Percentiles rank a stretch among this genome's conserved stretches.
Conservation (phyloP, 495 filamentous ascomycete species). For the Penicillium tannophilum region DNA sequence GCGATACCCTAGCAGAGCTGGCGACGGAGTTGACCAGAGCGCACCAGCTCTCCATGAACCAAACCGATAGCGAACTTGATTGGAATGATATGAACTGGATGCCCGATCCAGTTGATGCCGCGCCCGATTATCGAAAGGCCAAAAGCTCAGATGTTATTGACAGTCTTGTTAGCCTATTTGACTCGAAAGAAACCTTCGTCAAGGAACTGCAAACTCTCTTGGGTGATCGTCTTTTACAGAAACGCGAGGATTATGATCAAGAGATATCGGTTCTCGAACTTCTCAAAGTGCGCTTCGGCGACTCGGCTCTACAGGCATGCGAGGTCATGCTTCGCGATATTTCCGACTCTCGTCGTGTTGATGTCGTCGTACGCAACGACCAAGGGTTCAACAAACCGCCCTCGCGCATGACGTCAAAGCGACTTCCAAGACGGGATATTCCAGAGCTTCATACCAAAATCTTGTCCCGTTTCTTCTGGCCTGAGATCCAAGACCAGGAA, state of each 20-base stretch:
- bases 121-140: constrained; percentile 85
- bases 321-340: constrained; percentile 98
- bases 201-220: constrained; percentile 89
- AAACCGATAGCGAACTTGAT: constrained; percentile 70
- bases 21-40: constrained; percentile 71
- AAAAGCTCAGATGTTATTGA: constrained; percentile 91
- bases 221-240: constrained; percentile 75
- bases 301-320: constrained; percentile 80
- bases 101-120: constrained; percentile 90
- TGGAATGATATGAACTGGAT: constrained; percentile 91
- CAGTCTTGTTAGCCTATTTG: constrained; percentile 82
- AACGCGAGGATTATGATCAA: constrained; percentile 70
- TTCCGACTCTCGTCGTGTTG: constrained; percentile 76
- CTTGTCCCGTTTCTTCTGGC: constrained; percentile 94
- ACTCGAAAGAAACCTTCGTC: constrained; percentile 85
- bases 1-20: constrained; percentile 71
- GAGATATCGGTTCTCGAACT: constrained; percentile 82
- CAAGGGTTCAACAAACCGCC: constrained; percentile 31
- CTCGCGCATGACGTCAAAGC: constrained; percentile 5
- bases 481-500: constrained; percentile 72
- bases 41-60: constrained; percentile 48
- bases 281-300: constrained; percentile 86
- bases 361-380: constrained; percentile 61
- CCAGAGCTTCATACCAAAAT: constrained; percentile 77
- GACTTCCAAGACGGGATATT: constrained; percentile 8